Evolutionary conservation across 306 rosid species (phyloP), one percentile per base, ranked within the genome.

Genomic region (Trichosanthes cucumerina): DNA sequence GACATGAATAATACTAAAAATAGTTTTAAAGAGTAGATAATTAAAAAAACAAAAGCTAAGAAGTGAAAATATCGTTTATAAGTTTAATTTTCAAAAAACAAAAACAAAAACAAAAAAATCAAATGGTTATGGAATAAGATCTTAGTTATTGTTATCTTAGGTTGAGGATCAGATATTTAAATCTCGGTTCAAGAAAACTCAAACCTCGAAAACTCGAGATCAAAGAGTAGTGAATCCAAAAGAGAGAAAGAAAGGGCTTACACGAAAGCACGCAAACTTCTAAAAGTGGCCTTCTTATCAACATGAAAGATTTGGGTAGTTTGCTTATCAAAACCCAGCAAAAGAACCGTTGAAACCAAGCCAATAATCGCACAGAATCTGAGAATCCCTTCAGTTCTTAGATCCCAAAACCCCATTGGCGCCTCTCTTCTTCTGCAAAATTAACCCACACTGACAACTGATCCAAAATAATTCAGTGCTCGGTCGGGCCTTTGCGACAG

Each of bases 261-360:
- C 98, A 23, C 15, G 84, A 93, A 90, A 80, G 82, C 88, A 8
- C 81, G 24, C 77, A 93, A 2, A 79, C 87, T 88, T n/a, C 38
- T 78, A 83, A 81, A 91, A 69, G 97, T 84, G 68, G 90, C 98
- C 58, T 78, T 86, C 72, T 78, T 89, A 63, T 78, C 49, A 6
- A 68, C 0, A 38, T 64, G 41, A 1, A 92, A 0, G 2, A 93
- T 5, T 62, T 24, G 63, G 79, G 88, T 84, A 6, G 94, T 85
- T 81, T 93, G 86, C 63, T 86, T n/a, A 83, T 87, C 88, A 15
- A 87, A 84, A 54, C 82, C 94, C 23, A 93, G 83, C 44, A 92
- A 84, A 56, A 84, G 86, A 41, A 92, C 87, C 6, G 90, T 84
- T 46, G 85, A 52, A 16, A 84, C 79, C 58, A 87, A 77, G 10